phyloP scores from a whole-genome alignment of 2,329 filamentous ascomycete genomes.

The Trichophyton equinum region DNA sequence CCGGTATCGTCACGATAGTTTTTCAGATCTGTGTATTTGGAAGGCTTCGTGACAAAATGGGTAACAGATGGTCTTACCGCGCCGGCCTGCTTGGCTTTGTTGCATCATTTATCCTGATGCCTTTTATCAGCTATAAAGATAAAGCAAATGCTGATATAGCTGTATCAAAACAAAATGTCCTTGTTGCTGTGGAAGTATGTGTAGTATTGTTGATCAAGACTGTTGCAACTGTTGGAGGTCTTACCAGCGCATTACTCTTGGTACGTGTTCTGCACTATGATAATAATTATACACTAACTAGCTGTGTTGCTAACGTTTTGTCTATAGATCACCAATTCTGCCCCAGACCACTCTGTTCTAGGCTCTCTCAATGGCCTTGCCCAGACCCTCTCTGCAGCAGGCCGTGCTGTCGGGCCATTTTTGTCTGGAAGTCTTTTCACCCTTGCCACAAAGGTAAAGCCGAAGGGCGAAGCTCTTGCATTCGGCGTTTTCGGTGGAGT shows the following conservation, averaged over 20 bases:
- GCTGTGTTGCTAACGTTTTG: background rate
- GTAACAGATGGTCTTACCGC: conserved; percentile 76
- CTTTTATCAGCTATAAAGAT: conserved; percentile 70
- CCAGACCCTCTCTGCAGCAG: conserved; percentile 83
- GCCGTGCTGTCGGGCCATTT: conserved; percentile 77
- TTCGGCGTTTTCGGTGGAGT: conserved; percentile 84
- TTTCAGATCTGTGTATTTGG: conserved; percentile 85
- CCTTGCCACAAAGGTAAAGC: conserved; percentile 56
- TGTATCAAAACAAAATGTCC: conserved; percentile 49
- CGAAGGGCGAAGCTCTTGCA: conserved; percentile 70
- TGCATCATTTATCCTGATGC: conserved; percentile 73
- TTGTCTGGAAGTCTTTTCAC: conserved; percentile 79
- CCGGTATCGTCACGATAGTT: conserved; percentile 70
- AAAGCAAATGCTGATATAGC: conserved; percentile 42
- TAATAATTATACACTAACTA: background rate
- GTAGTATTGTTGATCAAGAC: conserved; percentile 75
- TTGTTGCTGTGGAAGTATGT: conserved; percentile 73
- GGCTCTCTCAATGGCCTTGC: conserved; percentile 88
- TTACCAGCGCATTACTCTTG: conserved; percentile 79
- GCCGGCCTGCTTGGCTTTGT: conserved; percentile 67
- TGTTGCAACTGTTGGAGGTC: conserved; percentile 72
- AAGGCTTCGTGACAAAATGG: conserved; percentile 61
- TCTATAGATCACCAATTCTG: conserved; percentile 76
- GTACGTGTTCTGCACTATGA: conserved; percentile 39
- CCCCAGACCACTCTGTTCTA: conserved; percentile 70